These are phyloP conservation scores for Cystobasidium pallidum DNA, from an alignment of 1,284 basidiomycete species.

Conservation along the genomic window DNA sequence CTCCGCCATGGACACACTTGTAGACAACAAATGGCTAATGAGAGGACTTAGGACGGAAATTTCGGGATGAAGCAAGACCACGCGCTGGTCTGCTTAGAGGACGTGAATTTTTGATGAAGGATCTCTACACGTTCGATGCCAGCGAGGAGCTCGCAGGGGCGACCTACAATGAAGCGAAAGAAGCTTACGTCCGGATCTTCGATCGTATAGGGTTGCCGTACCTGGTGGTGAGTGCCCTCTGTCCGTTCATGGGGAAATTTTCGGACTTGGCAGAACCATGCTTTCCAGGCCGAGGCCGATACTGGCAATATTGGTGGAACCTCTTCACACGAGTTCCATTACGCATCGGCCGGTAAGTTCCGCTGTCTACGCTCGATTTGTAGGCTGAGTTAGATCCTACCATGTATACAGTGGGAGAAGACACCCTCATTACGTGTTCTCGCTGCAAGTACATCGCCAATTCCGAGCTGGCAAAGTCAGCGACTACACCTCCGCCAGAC, in stretches of 20 bases:
- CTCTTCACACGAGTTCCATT: conserved; percentile 57
- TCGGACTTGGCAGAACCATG: background rate
- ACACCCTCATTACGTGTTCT: conserved; percentile 54
- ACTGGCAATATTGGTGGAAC: conserved; percentile 57
- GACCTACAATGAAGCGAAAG: conserved; percentile 54
- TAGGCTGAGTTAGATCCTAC: background rate
- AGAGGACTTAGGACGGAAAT: conserved; percentile 52
- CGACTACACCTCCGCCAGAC: conserved; percentile 4
- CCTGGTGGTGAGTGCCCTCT: conserved; percentile 39
- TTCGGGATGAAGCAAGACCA: conserved; percentile 57
- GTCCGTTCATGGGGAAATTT: background rate
- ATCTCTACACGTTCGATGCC: conserved; percentile 57
- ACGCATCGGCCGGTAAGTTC: conserved; percentile 43
- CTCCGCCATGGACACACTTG: background rate
- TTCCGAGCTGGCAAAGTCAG: conserved; percentile 52
- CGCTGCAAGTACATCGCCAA: conserved; percentile 56
- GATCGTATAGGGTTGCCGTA: conserved; percentile 47
- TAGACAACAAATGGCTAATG: background rate
- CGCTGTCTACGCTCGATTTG: background rate
- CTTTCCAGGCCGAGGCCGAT: conserved; percentile 56
- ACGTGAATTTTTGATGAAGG: conserved; percentile 58
- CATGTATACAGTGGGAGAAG: conserved; percentile 55
- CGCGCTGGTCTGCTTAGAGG: conserved; percentile 56
- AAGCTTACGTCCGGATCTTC: conserved; percentile 54
- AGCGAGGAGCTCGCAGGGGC: conserved; percentile 38